Evolutionary conservation across 2,329 filamentous ascomycete genomes (phyloP), one percentile per base, ranked within the genome.

Genomic region (Hymenotorrendiella dingleyae): DNA sequence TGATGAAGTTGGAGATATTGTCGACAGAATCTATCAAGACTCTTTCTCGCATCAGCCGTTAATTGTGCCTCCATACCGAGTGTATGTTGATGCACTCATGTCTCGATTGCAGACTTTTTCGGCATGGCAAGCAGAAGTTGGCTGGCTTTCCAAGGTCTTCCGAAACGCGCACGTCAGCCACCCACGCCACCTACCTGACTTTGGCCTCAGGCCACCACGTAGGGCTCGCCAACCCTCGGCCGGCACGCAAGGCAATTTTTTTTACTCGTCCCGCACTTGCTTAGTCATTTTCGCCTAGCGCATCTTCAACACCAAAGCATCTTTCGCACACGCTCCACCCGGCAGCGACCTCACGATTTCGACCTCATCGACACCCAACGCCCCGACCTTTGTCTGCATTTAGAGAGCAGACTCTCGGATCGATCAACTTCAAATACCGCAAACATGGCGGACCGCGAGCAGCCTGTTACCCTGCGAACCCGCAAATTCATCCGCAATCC

Each of bases 401-500:
- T 56, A 55, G 27, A 55, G 57, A n/a, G 49, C 58, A 59, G 57
- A 55, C 44, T 50, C 40, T 45, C 48, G 52, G 48, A 56, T 52
- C 45, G 47, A 54, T 51, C 49, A 40, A 46, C 42, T 45, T 45
- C 38, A 9, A 36, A 50, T 40, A 71, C 66, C 72, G 74, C 74
- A 76, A 94, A 73, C 72, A 95, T 96, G 91, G 86, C 90, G 74
- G 86, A 90, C 74, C 72, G 73, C 67, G 83, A 87, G 69, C 72
- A 73, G 63, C 74, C 83, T 67, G 83, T 89, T 69, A 89, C 84
- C 65, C 75, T 90, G 76, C 82, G 93, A 78, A 98, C 93, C 74
- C 91, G 93, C 86, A 97, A 97, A 81, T 98, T 98, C 86, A 94
- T 97, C 77, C 88, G 90, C 79, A 98, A 98, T 84, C 87, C 93